Conservation (phyloP, 177 flowering plant genomes). For the Vitis hybrid region DNA sequence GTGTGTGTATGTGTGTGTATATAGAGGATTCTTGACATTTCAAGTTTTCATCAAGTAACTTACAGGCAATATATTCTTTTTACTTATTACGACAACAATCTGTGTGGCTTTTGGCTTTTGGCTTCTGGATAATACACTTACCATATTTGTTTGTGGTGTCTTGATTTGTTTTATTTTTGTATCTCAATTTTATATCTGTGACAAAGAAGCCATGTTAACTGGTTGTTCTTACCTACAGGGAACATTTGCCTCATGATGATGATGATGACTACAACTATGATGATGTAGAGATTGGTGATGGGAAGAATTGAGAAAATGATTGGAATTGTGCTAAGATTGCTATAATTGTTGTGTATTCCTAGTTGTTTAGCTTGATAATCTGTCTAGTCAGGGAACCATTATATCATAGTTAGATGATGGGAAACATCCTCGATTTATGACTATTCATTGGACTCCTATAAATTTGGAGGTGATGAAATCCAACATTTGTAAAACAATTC, state of each 20-base stretch:
- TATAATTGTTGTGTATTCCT: background rate
- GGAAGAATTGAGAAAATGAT: background rate
- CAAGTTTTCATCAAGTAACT: background rate
- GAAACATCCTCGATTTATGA: too few species aligned
- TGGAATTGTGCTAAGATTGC: background rate
- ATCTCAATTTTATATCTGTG: background rate
- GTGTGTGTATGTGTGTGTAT: background rate
- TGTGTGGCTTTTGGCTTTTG: background rate
- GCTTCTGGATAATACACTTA: too few species aligned
- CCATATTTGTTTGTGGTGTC: too few species aligned
- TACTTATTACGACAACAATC: background rate
- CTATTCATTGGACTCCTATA: too few species aligned
- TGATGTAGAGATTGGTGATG: background rate
- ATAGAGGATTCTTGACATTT: background rate
- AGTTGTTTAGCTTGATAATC: background rate
- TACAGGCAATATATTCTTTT: background rate
- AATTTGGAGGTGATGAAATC: too few species aligned
- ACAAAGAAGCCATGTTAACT: background rate
- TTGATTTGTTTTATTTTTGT: background rate
- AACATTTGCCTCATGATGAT: constrained; percentile 32
- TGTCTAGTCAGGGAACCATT: background rate
- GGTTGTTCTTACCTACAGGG: constrained; percentile 26
- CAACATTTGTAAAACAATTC: too few species aligned
- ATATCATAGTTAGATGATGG: too few species aligned
- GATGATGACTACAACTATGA: constrained; percentile 22